Evolutionary conservation across 768 basidiomycete genomes (phyloP).

Genomic region (Stropharia rugosoannulata): DNA sequence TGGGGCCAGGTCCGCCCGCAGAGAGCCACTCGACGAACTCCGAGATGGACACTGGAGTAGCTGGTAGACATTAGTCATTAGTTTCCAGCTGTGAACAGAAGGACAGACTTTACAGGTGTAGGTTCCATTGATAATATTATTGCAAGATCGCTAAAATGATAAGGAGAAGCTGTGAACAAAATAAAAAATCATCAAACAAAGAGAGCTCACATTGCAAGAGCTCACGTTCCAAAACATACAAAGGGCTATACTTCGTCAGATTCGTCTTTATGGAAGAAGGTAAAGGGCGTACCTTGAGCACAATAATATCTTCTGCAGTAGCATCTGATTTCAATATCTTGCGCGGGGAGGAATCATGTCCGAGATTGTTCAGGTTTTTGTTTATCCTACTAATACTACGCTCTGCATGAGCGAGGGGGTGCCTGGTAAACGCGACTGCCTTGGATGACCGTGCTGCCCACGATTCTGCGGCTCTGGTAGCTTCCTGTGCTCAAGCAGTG

Average conservation of each 20-base stretch:
- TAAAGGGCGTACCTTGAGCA: slow-evolving; percentile 53
- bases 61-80: too few relatives aligned
- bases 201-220: slow-evolving; percentile 68
- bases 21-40: too few relatives aligned
- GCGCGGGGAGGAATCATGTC: slow-evolving; percentile 83
- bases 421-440: slow-evolving; percentile 35
- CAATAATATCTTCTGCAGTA: slow-evolving; percentile 76
- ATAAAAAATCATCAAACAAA: background rate
- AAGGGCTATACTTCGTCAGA: slow-evolving; percentile 52
- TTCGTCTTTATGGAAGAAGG: background rate
- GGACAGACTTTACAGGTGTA: slow-evolving; percentile 72
- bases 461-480: background rate
- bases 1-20: too few relatives aligned
- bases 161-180: slow-evolving; percentile 21
- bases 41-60: too few relatives aligned
- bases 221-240: slow-evolving; percentile 91
- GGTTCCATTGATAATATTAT: slow-evolving; percentile 76
- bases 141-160: slow-evolving; percentile 81
- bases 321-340: slow-evolving; percentile 84
- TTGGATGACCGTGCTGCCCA: too few relatives aligned
- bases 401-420: slow-evolving; percentile 68
- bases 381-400: too few relatives aligned
- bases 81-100: too few relatives aligned
- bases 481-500: background rate
- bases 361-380: slow-evolving; percentile 93